Conservation (phyloP, 2,329 filamentous ascomycete species). For the Knoxdaviesia capensis region DNA sequence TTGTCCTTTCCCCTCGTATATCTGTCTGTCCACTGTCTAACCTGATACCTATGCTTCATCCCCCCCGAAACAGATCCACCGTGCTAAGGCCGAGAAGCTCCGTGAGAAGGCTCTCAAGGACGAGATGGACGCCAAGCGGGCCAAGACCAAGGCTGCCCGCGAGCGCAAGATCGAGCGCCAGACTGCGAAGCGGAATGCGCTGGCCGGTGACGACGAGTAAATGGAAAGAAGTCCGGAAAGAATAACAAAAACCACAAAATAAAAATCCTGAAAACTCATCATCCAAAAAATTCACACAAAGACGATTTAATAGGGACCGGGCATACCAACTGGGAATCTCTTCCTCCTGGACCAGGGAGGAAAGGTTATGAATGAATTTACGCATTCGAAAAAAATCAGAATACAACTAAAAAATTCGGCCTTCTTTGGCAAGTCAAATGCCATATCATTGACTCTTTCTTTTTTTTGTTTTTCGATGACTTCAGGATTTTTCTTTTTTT, state of each 20-base stretch:
- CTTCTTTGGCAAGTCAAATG: too few relatives aligned
- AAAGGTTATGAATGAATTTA: too few relatives aligned
- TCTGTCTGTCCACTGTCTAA: background rate
- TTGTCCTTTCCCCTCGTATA: background rate
- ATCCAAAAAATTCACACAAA: background rate
- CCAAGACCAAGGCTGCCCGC: constrained; percentile 99
- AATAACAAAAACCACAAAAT: constrained; percentile 5
- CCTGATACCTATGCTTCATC: constrained; percentile 1
- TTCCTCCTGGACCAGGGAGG: too few relatives aligned
- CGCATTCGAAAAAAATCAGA: too few relatives aligned
- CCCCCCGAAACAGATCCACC: constrained; percentile 60
- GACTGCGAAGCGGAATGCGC: constrained; percentile 72
- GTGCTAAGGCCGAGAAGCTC: constrained; percentile 96
- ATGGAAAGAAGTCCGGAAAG: constrained; percentile 4
- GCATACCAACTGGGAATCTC: too few relatives aligned
- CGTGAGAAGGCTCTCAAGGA: constrained; percentile 94
- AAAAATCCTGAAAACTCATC: constrained; percentile 5
- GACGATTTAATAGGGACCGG: too few relatives aligned
- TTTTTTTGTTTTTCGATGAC: background rate
- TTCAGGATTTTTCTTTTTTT: background rate
- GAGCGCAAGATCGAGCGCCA: constrained; percentile 94
- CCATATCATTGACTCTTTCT: too few relatives aligned
- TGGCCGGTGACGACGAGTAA: constrained; percentile 51
- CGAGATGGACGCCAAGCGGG: constrained; percentile 99
- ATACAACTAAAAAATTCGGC: too few relatives aligned